phyloP scores from a whole-genome alignment of 176 grass and related monocot genomes.

The Eragrostis nindensis region DNA sequence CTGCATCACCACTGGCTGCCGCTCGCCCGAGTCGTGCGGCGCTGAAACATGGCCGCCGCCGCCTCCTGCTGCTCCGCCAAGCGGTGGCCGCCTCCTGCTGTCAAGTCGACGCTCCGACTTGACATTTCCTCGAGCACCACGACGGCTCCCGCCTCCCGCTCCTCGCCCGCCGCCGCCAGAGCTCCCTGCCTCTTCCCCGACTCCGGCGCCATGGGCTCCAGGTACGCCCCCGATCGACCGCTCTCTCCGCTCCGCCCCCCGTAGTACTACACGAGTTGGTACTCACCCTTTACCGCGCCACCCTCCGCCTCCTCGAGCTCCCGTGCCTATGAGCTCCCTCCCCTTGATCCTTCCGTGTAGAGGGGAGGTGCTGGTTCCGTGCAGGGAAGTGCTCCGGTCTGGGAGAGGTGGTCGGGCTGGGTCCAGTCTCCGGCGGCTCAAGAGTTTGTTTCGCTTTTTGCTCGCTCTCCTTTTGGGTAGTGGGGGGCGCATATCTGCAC shows the following conservation, averaged over 20 bases:
- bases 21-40: too few species aligned
- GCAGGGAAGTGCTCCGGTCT: not conserved
- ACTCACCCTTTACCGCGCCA: not conserved
- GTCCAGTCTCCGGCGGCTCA: not conserved
- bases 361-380: not conserved
- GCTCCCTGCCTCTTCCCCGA: not conserved
- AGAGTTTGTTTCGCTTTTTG: not conserved
- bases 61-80: too few species aligned
- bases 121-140: not conserved
- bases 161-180: not conserved
- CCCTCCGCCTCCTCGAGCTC: not conserved
- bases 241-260: not conserved
- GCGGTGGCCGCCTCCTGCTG: too few species aligned
- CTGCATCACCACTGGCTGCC: too few species aligned
- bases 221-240: slow-evolving; percentile 23
- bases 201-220: slow-evolving; percentile 3
- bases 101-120: not conserved
- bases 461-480: not conserved
- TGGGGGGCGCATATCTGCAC: not conserved
- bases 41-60: too few species aligned
- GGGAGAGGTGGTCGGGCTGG: not conserved
- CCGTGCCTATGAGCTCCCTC: not conserved
- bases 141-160: slow-evolving; percentile 1
- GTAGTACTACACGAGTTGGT: not conserved
- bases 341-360: not conserved